Evolutionary conservation across 2,329 filamentous ascomycete species (phyloP), one percentile per base, ranked within the genome.

Genomic region (Nannizzia gypsea): DNA sequence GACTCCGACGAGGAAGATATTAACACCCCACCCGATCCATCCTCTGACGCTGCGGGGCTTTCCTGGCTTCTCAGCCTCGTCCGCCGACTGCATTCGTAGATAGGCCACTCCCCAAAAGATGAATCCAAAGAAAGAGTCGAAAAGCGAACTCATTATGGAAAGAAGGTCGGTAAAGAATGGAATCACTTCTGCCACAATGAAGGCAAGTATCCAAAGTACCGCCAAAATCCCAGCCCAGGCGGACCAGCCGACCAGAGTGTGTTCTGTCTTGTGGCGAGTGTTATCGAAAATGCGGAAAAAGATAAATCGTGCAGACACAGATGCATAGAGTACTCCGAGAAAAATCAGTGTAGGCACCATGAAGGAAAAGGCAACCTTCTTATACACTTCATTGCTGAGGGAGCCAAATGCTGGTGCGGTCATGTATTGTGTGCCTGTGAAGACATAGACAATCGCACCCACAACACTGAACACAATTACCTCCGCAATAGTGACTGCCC

Each of bases 321-420:
- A 93, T 13, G 91, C 90, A 70, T 96, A 96, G 17, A 96, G 74
- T 0, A 95, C 89, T 6, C 91, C 91, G 3, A 96, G 75, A 77
- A 96, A 96, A 69, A 96, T 90, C 64, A 96, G 81, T 0, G 91
- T 96, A 0, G 91, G 91, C 34, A 96, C 87, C 90, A 96, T 96
- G 77, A 96, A 95, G 11, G 87, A 90, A 74, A 95, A 96, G 0
- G 89, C 83, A 1, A 93, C 81, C 77, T 96, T 96, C 76, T 93
- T 90, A 76, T 86, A 93, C 1, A 86, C 64, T 20, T 82, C 78
- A 54, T 88, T 83, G 46, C 87, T 80, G 22, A 96, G 78, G 0
- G 89, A 91, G 9, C 90, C 90, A 66, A 96, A 96, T 0, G 91
- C 91, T 0, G 91, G 91, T 0, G 88, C 78, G 0, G 87, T 91